These are phyloP conservation scores for Backusella parvicylindrica DNA, from an alignment of 192 early-diverging fungal species.

Conservation along the genomic window DNA sequence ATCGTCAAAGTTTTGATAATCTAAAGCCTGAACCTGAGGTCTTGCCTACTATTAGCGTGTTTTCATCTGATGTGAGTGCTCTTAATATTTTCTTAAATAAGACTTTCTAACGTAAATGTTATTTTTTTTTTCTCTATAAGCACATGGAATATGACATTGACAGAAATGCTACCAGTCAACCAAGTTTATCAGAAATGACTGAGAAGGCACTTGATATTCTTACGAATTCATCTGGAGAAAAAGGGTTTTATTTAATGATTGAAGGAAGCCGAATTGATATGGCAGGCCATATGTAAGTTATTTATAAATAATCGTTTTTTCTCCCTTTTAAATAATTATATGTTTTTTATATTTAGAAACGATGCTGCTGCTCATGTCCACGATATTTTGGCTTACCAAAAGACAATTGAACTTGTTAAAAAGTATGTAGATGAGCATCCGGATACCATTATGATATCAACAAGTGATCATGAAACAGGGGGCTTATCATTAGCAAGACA, in stretches of 20 bases:
- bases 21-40: constrained; percentile 27
- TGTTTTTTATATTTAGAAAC: constrained; percentile 52
- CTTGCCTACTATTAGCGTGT: constrained; percentile 75
- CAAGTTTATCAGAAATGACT: constrained; percentile 83
- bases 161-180: constrained; percentile 60
- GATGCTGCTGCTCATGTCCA: constrained; percentile 90
- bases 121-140: constrained; percentile 15
- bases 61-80: constrained; percentile 58
- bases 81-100: not conserved
- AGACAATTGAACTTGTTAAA: constrained; percentile 66
- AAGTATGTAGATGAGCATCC: constrained; percentile 78
- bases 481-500: constrained; percentile 85
- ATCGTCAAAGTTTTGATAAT: constrained; percentile 60
- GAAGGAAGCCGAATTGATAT: constrained; percentile 96
- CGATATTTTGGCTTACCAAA: constrained; percentile 90
- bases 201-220: constrained; percentile 77
- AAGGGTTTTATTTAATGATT: constrained; percentile 95
- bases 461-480: constrained; percentile 96
- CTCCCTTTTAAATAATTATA: not conserved
- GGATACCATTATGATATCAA: constrained; percentile 88
- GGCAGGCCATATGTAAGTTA: constrained; percentile 78
- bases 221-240: constrained; percentile 42
- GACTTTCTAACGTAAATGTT: not conserved
- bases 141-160: constrained; percentile 97
- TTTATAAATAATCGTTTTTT: not conserved